Percentiles rank a stretch among this genome's conserved stretches.
Conservation (phyloP, 169 alveolate species). For the Plasmodium berghei region DNA sequence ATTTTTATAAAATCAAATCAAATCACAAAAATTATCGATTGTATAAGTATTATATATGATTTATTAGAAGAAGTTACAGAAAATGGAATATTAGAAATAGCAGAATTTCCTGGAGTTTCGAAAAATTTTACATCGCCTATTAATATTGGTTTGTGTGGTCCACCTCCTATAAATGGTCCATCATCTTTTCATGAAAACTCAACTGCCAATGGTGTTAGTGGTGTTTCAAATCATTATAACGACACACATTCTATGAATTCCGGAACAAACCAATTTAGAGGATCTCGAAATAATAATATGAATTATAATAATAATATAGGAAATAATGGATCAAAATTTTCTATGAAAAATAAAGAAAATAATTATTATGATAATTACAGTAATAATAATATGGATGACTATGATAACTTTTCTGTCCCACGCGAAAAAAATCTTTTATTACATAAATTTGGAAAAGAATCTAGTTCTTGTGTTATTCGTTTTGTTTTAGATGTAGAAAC, state of each 20-base stretch:
- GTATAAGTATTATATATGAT: conserved; percentile 63
- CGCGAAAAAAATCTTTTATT: conserved; percentile 39
- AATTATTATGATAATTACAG: conserved; percentile 22
- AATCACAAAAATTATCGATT: conserved; percentile 51
- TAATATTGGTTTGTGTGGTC: background rate
- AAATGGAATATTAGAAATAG: conserved; percentile 51
- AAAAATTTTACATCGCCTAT: conserved; percentile 1
- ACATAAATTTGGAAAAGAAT: conserved; percentile 58
- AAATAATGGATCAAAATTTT: conserved; percentile 2
- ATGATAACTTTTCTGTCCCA: conserved; percentile 46
- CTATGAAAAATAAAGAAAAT: conserved; percentile 57
- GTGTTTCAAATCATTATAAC: background rate
- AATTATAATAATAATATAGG: background rate
- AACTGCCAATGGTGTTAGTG: background rate
- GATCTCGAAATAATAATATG: background rate
- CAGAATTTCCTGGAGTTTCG: conserved; percentile 66
- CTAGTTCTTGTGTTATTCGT: conserved; percentile 60
- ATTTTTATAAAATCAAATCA: conserved; percentile 60
- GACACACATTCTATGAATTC: background rate
- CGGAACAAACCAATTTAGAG: background rate
- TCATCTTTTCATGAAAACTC: background rate
- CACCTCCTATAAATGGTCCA: background rate
- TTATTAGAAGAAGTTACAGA: conserved; percentile 56
- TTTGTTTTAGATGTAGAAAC: conserved; percentile 72
- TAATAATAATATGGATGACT: conserved; percentile 12